These are phyloP conservation scores for Fusarium nygamai DNA, from an alignment of 2,329 filamentous ascomycete species.

Conservation along the genomic window DNA sequence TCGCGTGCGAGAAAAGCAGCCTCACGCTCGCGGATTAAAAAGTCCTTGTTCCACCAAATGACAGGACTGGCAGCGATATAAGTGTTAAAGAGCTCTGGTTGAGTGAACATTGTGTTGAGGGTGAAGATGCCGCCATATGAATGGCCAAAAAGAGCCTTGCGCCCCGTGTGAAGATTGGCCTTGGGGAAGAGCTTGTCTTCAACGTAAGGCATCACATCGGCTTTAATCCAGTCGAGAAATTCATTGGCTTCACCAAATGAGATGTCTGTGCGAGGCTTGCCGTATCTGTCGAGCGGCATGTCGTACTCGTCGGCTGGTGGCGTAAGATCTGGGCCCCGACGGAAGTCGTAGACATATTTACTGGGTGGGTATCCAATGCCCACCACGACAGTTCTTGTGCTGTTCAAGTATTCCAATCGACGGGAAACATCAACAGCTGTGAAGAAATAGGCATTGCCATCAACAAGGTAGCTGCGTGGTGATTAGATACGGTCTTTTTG, in stretches of 20 bases:
- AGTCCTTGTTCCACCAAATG: conserved; percentile 58
- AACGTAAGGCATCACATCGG: conserved; percentile 50
- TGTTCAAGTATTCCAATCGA: conserved; percentile 40
- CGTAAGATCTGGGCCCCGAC: conserved; percentile 46
- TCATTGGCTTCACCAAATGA: conserved; percentile 55
- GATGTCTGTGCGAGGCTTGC: conserved; percentile 40
- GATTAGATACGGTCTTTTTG: not conserved
- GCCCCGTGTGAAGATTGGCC: conserved; percentile 46
- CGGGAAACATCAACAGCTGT: conserved; percentile 46
- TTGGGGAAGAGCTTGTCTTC: conserved; percentile 41
- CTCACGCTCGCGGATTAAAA: conserved; percentile 49
- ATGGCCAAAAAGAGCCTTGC: conserved; percentile 59
- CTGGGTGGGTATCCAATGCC: conserved; percentile 47
- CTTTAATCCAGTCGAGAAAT: conserved; percentile 56
- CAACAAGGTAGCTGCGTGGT: conserved; percentile 45
- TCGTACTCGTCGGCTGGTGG: conserved; percentile 43
- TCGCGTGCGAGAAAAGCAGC: conserved; percentile 36
- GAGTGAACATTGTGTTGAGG: conserved; percentile 55
- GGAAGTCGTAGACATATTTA: conserved; percentile 44
- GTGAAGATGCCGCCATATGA: conserved; percentile 61
- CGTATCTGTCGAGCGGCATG: conserved; percentile 36
- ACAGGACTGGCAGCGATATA: conserved; percentile 58
- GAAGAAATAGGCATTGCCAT: conserved; percentile 50
- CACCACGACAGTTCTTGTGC: conserved; percentile 45
- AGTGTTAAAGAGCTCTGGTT: conserved; percentile 54